Percentiles rank a stretch among this genome's conserved stretches.
Conservation (phyloP, 345 rosid genomes). For the Camelina laxa region DNA sequence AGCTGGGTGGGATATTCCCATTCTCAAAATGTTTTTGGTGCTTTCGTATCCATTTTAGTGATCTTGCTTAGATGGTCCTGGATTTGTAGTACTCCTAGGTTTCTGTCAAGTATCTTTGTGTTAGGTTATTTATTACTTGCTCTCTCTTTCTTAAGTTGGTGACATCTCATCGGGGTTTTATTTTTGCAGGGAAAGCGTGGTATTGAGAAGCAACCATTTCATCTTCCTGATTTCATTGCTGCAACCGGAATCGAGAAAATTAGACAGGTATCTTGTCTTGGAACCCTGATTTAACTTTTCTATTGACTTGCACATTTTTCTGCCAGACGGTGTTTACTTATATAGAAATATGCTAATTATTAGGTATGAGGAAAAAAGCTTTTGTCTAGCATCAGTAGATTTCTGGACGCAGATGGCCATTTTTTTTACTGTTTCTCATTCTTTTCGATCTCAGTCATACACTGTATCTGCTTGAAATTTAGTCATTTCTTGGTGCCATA, state of each 20-base stretch:
- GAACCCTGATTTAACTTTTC: slow-evolving; percentile 4
- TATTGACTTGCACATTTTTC: not conserved
- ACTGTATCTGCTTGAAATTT: not conserved
- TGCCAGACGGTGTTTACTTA: not conserved
- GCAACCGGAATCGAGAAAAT: slow-evolving; percentile 99
- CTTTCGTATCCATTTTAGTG: slow-evolving; percentile 47
- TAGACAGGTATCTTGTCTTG: slow-evolving; percentile 73
- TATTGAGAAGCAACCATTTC: slow-evolving; percentile 98
- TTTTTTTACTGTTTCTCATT: slow-evolving; percentile 5
- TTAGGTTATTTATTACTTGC: slow-evolving; percentile 17
- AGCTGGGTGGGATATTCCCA: slow-evolving; percentile 30
- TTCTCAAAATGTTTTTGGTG: not conserved
- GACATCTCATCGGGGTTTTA: slow-evolving; percentile 53
- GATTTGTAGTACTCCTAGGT: slow-evolving; percentile 28
- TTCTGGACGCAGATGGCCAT: not conserved
- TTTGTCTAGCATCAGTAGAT: not conserved
- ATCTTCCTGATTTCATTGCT: slow-evolving; percentile 99
- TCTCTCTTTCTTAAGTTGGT: slow-evolving; percentile 32
- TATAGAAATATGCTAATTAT: not conserved
- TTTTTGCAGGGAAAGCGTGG: slow-evolving; percentile 98
- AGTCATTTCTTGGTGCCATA: not conserved
- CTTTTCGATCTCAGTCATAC: not conserved
- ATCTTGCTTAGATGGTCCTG: slow-evolving; percentile 47
- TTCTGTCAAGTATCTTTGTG: not conserved
- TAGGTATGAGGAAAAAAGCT: not conserved